Percentiles rank a stretch among this genome's conserved stretches.
Evolutionary conservation across 192 early-diverging fungal genomes (phyloP).

Genomic region (Phycomyces blakesleeanus): DNA sequence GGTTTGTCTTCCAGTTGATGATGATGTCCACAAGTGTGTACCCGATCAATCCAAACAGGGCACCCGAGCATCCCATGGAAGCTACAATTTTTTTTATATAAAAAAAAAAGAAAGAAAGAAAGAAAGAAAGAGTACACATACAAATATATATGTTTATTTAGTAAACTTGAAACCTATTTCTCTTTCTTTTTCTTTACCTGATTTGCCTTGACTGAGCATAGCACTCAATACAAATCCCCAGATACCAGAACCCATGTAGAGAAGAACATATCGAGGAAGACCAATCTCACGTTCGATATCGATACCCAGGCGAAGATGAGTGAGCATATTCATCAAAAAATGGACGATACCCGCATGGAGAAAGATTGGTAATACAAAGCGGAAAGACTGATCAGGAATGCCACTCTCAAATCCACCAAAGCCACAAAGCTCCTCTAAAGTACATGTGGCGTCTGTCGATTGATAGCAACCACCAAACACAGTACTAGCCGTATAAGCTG

Average conservation of each 20-base stretch:
- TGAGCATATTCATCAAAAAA: constrained; percentile 67
- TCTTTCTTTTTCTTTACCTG: background rate
- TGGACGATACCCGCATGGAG: constrained; percentile 82
- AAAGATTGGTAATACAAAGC: constrained; percentile 80
- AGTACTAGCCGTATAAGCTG: constrained; percentile 16
- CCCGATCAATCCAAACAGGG: constrained; percentile 70
- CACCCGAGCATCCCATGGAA: constrained; percentile 57
- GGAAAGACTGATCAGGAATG: constrained; percentile 70
- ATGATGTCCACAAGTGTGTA: constrained; percentile 74
- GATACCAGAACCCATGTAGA: constrained; percentile 69
- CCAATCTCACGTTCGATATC: constrained; percentile 78
- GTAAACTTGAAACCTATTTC: background rate
- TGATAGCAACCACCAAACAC: constrained; percentile 17
- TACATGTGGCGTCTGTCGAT: constrained; percentile 36
- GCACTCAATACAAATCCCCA: constrained; percentile 81
- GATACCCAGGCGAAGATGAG: constrained; percentile 67
- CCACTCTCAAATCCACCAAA: constrained; percentile 48
- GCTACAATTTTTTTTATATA: too few relatives aligned
- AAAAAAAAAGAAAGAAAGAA: constrained; percentile 7
- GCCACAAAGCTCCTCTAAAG: constrained; percentile 57
- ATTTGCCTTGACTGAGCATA: constrained; percentile 40
- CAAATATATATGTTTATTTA: too few relatives aligned
- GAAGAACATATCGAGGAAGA: constrained; percentile 56
- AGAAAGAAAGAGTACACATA: too few relatives aligned
- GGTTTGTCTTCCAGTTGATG: constrained; percentile 70